These are phyloP conservation scores for Mycothermus thermophilus DNA, from an alignment of 495 filamentous ascomycete species.

Conservation along the genomic window DNA sequence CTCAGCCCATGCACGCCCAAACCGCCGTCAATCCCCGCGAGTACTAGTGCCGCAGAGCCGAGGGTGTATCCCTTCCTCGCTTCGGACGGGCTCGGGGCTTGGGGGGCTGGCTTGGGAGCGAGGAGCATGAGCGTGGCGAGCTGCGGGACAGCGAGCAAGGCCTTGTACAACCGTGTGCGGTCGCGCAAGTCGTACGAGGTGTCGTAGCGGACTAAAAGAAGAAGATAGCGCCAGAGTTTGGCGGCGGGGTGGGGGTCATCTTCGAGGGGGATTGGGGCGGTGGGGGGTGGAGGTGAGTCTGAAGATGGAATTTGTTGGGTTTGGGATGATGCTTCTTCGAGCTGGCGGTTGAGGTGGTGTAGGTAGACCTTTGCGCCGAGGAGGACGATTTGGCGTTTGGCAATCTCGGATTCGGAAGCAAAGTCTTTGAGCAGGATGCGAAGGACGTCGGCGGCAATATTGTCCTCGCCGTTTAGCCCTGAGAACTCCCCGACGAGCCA, in stretches of 20 bases:
- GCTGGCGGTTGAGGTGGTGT: conserved; percentile 58
- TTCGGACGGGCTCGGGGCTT: conserved; percentile 72
- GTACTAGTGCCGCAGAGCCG: conserved; percentile 70
- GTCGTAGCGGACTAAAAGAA: conserved; percentile 79
- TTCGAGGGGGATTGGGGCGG: conserved; percentile 12
- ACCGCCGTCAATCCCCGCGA: conserved; percentile 66
- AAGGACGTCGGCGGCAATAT: conserved; percentile 85
- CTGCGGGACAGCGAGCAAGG: conserved; percentile 66
- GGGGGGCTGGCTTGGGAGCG: conserved; percentile 86
- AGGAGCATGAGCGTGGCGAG: conserved; percentile 81
- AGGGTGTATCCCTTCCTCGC: conserved; percentile 59
- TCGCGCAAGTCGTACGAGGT: conserved; percentile 91
- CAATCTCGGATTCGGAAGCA: conserved; percentile 64
- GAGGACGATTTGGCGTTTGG: conserved; percentile 81
- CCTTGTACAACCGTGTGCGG: conserved; percentile 73
- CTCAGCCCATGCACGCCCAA: conserved; percentile 52
- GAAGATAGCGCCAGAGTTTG: conserved; percentile 68
- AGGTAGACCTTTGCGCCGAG: conserved; percentile 91
- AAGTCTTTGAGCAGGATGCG: conserved; percentile 81
- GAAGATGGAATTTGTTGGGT: not conserved
- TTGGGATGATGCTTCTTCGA: conserved; percentile 18
- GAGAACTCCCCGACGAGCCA: conserved; percentile 96
- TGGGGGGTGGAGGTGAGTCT: not conserved
- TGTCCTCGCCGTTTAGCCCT: conserved; percentile 59
- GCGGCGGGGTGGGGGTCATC: conserved; percentile 53